These are phyloP conservation scores for Xylaria cubensis DNA, from an alignment of 495 filamentous ascomycete genomes.

Conservation along the genomic window DNA sequence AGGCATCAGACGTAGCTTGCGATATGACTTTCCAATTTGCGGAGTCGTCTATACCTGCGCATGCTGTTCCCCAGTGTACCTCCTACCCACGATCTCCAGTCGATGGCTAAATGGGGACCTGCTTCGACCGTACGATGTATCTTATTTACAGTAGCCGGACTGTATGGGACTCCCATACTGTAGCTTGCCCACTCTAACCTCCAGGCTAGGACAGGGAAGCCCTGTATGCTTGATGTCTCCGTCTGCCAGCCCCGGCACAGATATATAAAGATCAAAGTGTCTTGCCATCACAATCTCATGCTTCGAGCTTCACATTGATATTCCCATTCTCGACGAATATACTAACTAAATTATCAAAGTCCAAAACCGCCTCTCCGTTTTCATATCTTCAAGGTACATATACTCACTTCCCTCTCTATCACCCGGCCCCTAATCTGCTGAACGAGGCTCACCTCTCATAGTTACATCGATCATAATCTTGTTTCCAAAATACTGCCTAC, in stretches of 20 bases:
- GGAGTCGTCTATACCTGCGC: slow-evolving; percentile 4
- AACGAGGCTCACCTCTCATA: slow-evolving; percentile 21
- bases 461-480: neutral
- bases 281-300: slow-evolving; percentile 6
- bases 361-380: neutral
- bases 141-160: neutral
- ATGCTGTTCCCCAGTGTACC: slow-evolving; percentile 20
- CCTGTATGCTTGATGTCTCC: slow-evolving; percentile 17
- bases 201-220: slow-evolving; percentile 17
- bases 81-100: slow-evolving; percentile 10
- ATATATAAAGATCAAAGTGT: slow-evolving; percentile 21
- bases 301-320: slow-evolving; percentile 15
- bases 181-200: slow-evolving; percentile 18
- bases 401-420: neutral
- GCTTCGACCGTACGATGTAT: slow-evolving; percentile 24
- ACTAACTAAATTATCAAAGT: neutral
- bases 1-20: slow-evolving; percentile 13
- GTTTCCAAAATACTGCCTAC: slow-evolving; percentile 36
- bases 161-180: slow-evolving; percentile 18
- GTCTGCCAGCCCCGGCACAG: slow-evolving; percentile 11
- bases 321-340: slow-evolving; percentile 5
- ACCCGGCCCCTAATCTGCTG: neutral
- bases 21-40: neutral
- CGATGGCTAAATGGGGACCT: slow-evolving; percentile 23
- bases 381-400: slow-evolving; percentile 14